Evolutionary conservation across 1,284 basidiomycete species (phyloP).

Genomic region (Ganoderma boninense): DNA sequence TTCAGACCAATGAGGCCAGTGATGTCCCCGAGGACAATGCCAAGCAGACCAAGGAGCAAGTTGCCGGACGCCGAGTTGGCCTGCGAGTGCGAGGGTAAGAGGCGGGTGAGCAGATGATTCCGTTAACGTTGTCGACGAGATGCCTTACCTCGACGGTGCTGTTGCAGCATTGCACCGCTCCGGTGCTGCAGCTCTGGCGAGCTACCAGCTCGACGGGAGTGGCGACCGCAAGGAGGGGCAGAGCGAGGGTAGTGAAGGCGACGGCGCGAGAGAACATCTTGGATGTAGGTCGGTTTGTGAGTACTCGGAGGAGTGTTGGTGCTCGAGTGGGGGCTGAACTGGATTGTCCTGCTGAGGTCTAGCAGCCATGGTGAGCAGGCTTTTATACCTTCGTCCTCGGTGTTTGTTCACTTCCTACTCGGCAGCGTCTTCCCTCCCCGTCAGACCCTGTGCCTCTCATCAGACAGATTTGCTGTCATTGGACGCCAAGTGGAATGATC

Average conservation of each 20-base stretch:
- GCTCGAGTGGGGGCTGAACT: constrained; percentile 23
- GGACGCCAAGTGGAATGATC: constrained; percentile 1
- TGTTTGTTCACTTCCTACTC: background rate
- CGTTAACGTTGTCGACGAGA: too few relatives aligned
- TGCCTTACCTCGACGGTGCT: constrained; percentile 15
- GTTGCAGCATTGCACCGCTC: constrained; percentile 30
- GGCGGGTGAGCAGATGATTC: background rate
- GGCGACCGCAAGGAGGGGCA: constrained; percentile 41
- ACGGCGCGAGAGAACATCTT: constrained; percentile 25
- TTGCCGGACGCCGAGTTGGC: constrained; percentile 21
- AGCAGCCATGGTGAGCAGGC: background rate
- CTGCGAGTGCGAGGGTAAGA: background rate
- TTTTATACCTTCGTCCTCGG: constrained; percentile 19
- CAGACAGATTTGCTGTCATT: background rate
- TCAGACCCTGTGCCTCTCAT: background rate
- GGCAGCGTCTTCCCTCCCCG: background rate
- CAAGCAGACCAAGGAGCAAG: constrained; percentile 25
- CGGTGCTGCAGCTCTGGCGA: constrained; percentile 31
- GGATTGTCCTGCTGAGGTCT: constrained; percentile 28
- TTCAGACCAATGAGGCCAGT: constrained; percentile 18
- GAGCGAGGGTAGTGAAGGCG: constrained; percentile 29
- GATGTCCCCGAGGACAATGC: constrained; percentile 21
- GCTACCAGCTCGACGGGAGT: constrained; percentile 34
- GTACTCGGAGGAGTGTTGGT: constrained; percentile 13
- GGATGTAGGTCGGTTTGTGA: constrained; percentile 14